Conservation (phyloP, 2,329 filamentous ascomycete species). For the Rutstroemia sp. region DNA sequence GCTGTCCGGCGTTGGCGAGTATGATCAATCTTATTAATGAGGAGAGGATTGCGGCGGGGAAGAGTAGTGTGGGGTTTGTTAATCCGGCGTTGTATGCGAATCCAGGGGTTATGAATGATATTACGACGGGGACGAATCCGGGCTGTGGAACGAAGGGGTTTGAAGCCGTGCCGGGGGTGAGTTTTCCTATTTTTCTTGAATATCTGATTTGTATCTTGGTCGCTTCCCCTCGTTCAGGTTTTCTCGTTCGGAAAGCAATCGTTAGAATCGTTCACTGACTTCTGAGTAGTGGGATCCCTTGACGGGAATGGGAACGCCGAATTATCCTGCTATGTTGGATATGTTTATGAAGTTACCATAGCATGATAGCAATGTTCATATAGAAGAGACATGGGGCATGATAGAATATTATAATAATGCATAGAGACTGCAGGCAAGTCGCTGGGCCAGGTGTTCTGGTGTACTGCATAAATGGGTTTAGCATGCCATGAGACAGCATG, state of each 20-base stretch:
- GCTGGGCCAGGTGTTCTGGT: too few relatives aligned
- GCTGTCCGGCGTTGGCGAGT: slow-evolving; percentile 49
- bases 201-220: neutral
- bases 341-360: slow-evolving; percentile 11
- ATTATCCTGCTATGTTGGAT: slow-evolving; percentile 36
- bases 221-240: neutral
- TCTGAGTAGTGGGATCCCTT: slow-evolving; percentile 28
- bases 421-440: too few relatives aligned
- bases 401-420: too few relatives aligned
- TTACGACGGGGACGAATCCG: slow-evolving; percentile 23
- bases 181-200: neutral
- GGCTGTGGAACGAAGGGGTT: slow-evolving; percentile 30
- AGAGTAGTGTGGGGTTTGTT: slow-evolving; percentile 31
- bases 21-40: slow-evolving; percentile 40
- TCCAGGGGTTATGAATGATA: slow-evolving; percentile 23
- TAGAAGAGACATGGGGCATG: too few relatives aligned
- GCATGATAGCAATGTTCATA: too few relatives aligned
- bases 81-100: slow-evolving; percentile 27
- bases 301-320: slow-evolving; percentile 41
- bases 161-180: neutral
- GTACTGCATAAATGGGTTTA: too few relatives aligned
- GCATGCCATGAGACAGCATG: too few relatives aligned
- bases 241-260: neutral
- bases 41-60: slow-evolving; percentile 28
- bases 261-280: neutral